These are phyloP conservation scores for Peniophora sp. DNA, from an alignment of 1,284 basidiomycete genomes.

Conservation along the genomic window DNA sequence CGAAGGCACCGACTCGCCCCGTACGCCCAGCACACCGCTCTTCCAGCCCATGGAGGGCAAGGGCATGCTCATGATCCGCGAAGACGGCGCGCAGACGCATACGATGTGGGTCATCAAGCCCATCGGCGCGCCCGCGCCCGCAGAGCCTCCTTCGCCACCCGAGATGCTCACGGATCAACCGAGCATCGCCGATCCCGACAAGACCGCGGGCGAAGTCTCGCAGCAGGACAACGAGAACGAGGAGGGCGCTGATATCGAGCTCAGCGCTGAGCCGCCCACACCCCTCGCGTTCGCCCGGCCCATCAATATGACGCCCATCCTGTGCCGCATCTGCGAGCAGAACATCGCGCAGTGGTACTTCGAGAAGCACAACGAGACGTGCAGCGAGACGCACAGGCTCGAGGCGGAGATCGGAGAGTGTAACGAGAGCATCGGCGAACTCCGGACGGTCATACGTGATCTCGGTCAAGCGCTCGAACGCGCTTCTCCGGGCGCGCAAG, in stretches of 20 bases:
- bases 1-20: constrained; percentile 42
- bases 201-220: too few species aligned
- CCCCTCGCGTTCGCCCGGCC: constrained; percentile 69
- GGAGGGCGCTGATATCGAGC: constrained; percentile 23
- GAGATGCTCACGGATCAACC: constrained; percentile 48
- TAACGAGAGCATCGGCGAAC: constrained; percentile 88
- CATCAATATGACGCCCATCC: constrained; percentile 79
- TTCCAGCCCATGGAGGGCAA: constrained; percentile 95
- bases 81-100: constrained; percentile 82
- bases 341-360: constrained; percentile 99
- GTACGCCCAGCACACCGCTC: constrained; percentile 38
- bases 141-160: constrained; percentile 56
- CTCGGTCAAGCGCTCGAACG: constrained; percentile 59
- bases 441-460: constrained; percentile 77
- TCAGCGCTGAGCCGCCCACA: constrained; percentile 39
- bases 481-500: constrained; percentile 42
- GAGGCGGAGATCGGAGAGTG: constrained; percentile 93
- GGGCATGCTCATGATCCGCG: constrained; percentile 95
- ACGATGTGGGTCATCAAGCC: constrained; percentile 97
- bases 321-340: constrained; percentile 98
- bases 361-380: constrained; percentile 99
- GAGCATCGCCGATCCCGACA: constrained; percentile 37
- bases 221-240: constrained; percentile 19
- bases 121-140: neutral
- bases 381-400: constrained; percentile 91